Evolutionary conservation across 2,329 filamentous ascomycete species (phyloP).

Genomic region (Thielaviopsis ethacetica): DNA sequence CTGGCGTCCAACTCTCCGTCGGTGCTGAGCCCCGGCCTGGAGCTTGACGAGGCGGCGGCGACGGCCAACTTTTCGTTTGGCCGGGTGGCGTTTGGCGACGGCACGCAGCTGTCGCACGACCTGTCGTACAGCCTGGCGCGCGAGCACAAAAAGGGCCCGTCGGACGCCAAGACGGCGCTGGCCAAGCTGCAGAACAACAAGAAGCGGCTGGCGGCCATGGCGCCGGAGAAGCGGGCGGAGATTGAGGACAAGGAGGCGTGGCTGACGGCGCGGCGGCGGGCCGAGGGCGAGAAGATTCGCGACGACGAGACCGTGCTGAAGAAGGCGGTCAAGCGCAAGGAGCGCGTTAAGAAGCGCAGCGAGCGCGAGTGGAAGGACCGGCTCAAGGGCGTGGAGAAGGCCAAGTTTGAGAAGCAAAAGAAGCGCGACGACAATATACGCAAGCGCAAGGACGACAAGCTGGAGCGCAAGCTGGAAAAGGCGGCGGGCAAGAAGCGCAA

Average conservation of each 20-base stretch:
- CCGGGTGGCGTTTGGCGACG: slow-evolving; percentile 78
- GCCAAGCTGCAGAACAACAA: slow-evolving; percentile 74
- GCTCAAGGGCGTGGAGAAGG: slow-evolving; percentile 53
- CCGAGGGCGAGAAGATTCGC: slow-evolving; percentile 74
- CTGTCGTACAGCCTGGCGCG: slow-evolving; percentile 39
- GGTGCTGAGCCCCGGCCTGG: slow-evolving; percentile 38
- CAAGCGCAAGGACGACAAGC: slow-evolving; percentile 59
- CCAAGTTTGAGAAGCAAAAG: slow-evolving; percentile 62
- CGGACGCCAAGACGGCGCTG: slow-evolving; percentile 75
- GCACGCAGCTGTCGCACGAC: slow-evolving; percentile 59
- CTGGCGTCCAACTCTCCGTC: slow-evolving; percentile 46
- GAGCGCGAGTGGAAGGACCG: slow-evolving; percentile 74
- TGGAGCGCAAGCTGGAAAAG: slow-evolving; percentile 36
- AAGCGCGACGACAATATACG: slow-evolving; percentile 68
- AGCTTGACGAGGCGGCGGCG: slow-evolving; percentile 25
- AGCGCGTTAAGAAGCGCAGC: slow-evolving; percentile 77
- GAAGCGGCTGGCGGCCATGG: slow-evolving; percentile 57
- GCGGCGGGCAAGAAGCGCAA: slow-evolving; percentile 11
- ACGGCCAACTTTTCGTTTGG: slow-evolving; percentile 63
- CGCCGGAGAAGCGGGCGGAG: slow-evolving; percentile 66
- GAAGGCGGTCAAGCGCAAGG: slow-evolving; percentile 89
- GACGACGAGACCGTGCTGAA: slow-evolving; percentile 80
- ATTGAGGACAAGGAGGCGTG: slow-evolving; percentile 89
- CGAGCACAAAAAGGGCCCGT: slow-evolving; percentile 61
- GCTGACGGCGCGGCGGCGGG: slow-evolving; percentile 77